A percentile compares a stretch with the other conserved stretches of the same genome.
phyloP scores from a whole-genome alignment of 805 yeast species.

The Metschnikowia anglica region DNA sequence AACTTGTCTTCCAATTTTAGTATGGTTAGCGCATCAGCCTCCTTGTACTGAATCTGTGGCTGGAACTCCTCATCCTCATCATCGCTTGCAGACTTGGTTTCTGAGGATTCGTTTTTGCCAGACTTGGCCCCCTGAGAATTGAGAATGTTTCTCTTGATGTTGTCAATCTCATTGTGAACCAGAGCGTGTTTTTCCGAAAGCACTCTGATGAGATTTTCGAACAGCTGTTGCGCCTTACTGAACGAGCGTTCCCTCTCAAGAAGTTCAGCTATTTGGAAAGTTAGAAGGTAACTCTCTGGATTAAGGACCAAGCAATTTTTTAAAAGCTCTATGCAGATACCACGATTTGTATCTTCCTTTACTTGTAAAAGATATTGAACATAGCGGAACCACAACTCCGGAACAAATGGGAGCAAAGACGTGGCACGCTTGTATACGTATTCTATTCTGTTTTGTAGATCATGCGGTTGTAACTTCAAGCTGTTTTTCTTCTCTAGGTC shows the following conservation, averaged over 20 bases:
- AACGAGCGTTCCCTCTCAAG: slow-evolving; percentile 58
- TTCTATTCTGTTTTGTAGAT: slow-evolving; percentile 52
- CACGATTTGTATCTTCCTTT: slow-evolving; percentile 41
- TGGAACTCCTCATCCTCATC: slow-evolving; percentile 21
- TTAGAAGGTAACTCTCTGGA: slow-evolving; percentile 66
- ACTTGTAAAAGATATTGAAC: slow-evolving; percentile 35
- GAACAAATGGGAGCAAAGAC: slow-evolving; percentile 57
- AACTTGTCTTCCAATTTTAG: slow-evolving; percentile 23
- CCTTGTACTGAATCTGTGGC: slow-evolving; percentile 17
- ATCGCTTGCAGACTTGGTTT: slow-evolving; percentile 17
- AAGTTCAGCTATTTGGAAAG: slow-evolving; percentile 65
- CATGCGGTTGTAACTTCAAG: slow-evolving; percentile 53
- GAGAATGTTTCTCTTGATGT: slow-evolving; percentile 18
- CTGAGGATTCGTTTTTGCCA: slow-evolving; percentile 8
- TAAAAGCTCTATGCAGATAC: slow-evolving; percentile 47
- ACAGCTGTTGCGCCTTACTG: slow-evolving; percentile 50
- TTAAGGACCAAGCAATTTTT: slow-evolving; percentile 58
- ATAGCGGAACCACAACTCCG: slow-evolving; percentile 76
- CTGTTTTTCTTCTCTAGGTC: slow-evolving; percentile 76
- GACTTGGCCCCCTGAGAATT: slow-evolving; percentile 5
- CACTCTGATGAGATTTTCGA: slow-evolving; percentile 49
- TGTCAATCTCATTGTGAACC: slow-evolving; percentile 24
- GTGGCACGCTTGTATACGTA: slow-evolving; percentile 74
- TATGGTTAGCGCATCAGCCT: slow-evolving; percentile 25
- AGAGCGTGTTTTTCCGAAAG: slow-evolving; percentile 40